phyloP scores from a whole-genome alignment of 1,284 basidiomycete genomes.

The Sanghuangporus baumii region DNA sequence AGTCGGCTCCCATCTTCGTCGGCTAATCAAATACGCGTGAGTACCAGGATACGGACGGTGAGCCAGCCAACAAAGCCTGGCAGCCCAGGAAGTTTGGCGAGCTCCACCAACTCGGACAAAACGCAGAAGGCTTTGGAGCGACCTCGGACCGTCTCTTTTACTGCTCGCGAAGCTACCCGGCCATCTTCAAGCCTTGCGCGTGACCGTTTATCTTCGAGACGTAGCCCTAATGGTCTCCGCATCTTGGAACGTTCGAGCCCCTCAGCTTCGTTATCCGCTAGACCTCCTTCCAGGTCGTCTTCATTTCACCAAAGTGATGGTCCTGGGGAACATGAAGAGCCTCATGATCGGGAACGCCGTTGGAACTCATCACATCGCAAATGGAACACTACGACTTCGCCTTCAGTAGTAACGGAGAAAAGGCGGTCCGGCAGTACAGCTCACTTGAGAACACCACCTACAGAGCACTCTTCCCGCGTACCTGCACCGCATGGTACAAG shows the following conservation, averaged over 20 bases:
- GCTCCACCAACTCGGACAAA: conserved; percentile 1
- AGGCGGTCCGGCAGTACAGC: conserved; percentile 14
- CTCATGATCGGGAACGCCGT: conserved; percentile 42
- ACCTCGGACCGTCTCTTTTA: conserved; percentile 4
- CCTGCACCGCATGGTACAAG: neutral
- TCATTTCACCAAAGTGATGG: conserved; percentile 33
- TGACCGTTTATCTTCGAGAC: neutral
- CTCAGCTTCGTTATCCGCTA: conserved; percentile 20
- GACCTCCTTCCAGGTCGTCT: conserved; percentile 29
- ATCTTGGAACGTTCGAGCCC: neutral
- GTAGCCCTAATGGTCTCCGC: neutral
- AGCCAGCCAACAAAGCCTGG: conserved; percentile 7
- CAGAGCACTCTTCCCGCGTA: neutral
- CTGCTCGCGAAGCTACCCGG: conserved; percentile 21
- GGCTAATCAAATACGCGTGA: conserved; percentile 4
- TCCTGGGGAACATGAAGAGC: conserved; percentile 31
- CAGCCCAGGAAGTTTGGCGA: neutral
- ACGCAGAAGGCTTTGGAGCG: conserved; percentile 3
- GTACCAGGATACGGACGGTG: conserved; percentile 5
- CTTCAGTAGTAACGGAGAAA: conserved; percentile 18
- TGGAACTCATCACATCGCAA: conserved; percentile 55
- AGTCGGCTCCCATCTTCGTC: neutral
- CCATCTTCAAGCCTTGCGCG: conserved; percentile 17
- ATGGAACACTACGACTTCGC: conserved; percentile 31
- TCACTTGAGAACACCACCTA: neutral